Base-by-base conservation (phyloP, 768 basidiomycete genomes). In the Suillus hirtellus region DNA sequence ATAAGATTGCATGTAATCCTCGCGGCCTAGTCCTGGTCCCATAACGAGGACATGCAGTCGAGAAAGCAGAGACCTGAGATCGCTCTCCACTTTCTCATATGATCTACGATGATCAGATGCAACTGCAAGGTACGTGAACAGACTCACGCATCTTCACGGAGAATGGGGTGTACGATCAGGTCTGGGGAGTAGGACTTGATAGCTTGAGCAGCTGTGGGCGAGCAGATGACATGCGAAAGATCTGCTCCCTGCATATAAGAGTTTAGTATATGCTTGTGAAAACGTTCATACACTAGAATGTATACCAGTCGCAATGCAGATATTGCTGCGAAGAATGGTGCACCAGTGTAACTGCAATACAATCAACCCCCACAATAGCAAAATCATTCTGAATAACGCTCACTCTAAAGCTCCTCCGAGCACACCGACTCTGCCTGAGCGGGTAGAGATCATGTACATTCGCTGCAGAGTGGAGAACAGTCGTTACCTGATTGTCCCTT, bases 171-270 rank as follows among this genome's bases (percentile, higher is more conserved):
- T 0, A 99, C 97, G 71, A 99, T 99, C 50, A 99, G 78, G 76
- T 99, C 96, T 1, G 95, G 95, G 4, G 93, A 96, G 75, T 98
- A 99, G 0, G 92, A 90, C 78, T 99, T 99, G 81, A 99, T 99
- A 52, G 95, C 90, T 5, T 83, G 83, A 34, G 95, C 94, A 7
- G 97, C 96, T 0, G 86, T 87, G 0, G 96, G 96, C 7, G 96
- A 89, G 77, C 97, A 99, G 61, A 99, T 96, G 63, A 99, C 93
- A 81, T 99, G 97, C 27, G 96, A 95, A 24, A 98, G 82, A 75
- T 99, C 96, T 56, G 90, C 93, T 40, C 96, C 96, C 92, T 93
- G 60, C 21, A 21, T 11, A 56, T 40, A 40, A 27, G 24, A 42
- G 42, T 31, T 38, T 66, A 54, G 65, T 35, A 34, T 17, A 4